These are phyloP conservation scores for Triticum dicoccoides DNA, from an alignment of 176 grass and related monocot genomes.

Conservation along the genomic window DNA sequence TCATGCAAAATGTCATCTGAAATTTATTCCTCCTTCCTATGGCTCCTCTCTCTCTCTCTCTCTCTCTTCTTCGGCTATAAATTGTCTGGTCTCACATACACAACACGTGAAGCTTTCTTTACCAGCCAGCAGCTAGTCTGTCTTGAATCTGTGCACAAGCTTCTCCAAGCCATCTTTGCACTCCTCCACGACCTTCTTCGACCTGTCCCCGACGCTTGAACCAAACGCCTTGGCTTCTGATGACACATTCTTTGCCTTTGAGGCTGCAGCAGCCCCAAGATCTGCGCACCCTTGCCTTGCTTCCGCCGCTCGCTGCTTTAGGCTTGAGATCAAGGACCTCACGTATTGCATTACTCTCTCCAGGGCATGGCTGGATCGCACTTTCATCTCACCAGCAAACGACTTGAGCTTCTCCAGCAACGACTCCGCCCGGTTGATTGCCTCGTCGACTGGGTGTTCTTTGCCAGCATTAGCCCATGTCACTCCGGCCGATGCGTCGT, in stretches of 20 bases:
- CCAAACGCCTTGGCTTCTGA: constrained; percentile 38
- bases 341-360: constrained; percentile 68
- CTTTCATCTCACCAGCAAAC: constrained; percentile 48
- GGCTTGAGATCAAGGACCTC: constrained; percentile 48
- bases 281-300: constrained; percentile 24
- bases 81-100: not conserved
- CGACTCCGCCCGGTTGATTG: constrained; percentile 44
- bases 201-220: constrained; percentile 20
- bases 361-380: constrained; percentile 34
- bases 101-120: not conserved
- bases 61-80: not conserved
- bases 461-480: constrained; percentile 75
- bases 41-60: no score
- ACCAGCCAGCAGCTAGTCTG: constrained; percentile 9
- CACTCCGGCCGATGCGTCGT: constrained; percentile 59
- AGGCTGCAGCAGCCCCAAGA: constrained; percentile 23
- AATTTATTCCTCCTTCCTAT: no score
- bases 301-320: constrained; percentile 50
- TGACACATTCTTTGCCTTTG: constrained; percentile 42
- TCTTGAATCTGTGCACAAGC: constrained; percentile 75
- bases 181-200: constrained; percentile 57
- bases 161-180: constrained; percentile 76
- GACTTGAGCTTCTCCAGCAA: constrained; percentile 65
- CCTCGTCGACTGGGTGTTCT: constrained; percentile 48
- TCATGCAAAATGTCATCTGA: not conserved